A percentile compares a stretch with the other conserved stretches of the same genome.
Evolutionary conservation across 2,329 filamentous ascomycete genomes (phyloP).

Genomic region (Parastagonospora avenae): DNA sequence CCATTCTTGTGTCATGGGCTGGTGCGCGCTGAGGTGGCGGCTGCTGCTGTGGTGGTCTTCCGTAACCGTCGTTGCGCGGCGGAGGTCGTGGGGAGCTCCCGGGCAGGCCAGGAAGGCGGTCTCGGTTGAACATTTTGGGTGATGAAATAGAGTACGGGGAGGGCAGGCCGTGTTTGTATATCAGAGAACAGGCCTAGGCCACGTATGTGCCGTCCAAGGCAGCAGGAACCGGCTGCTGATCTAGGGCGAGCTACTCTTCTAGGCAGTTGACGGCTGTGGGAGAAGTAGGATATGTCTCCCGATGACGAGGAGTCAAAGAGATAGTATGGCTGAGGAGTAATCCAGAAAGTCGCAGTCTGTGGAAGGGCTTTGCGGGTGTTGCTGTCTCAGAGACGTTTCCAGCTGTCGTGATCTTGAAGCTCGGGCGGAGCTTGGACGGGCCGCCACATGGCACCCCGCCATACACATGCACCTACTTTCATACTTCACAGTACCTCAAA

Average conservation of each 20-base stretch:
- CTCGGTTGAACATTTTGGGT: constrained; percentile 61
- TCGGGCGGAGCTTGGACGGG: neutral
- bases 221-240: constrained; percentile 2
- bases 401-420: neutral
- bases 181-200: constrained; percentile 2
- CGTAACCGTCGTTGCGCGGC: constrained; percentile 51
- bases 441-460: constrained; percentile 16
- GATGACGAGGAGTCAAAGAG: neutral
- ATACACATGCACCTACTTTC: neutral
- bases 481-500: neutral
- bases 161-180: neutral
- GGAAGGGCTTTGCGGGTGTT: neutral
- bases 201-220: constrained; percentile 17
- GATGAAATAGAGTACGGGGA: neutral
- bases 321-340: neutral
- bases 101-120: constrained; percentile 55
- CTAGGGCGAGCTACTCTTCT: constrained; percentile 1
- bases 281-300: no score
- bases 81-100: constrained; percentile 50
- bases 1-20: constrained; percentile 39
- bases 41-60: constrained; percentile 36
- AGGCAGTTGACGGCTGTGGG: neutral
- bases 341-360: neutral
- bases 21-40: constrained; percentile 28
- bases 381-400: neutral